These are phyloP conservation scores for Skeletonema costatum DNA, from an alignment of 108 stramenopile species.

Conservation along the genomic window DNA sequence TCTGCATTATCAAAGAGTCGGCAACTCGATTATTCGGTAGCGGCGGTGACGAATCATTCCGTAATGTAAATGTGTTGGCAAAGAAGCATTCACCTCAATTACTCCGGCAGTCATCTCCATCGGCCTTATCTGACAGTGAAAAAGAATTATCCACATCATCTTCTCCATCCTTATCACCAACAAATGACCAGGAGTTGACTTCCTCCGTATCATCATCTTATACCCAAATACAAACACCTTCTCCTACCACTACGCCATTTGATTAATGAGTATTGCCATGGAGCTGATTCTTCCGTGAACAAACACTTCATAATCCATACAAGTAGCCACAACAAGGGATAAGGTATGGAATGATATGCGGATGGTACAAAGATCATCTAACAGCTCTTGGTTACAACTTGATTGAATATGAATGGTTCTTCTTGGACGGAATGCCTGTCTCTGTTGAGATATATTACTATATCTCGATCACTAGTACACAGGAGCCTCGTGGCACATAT, in stretches of 20 bases:
- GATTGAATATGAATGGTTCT: conserved; percentile 77
- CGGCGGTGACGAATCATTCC: not conserved
- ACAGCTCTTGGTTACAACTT: conserved; percentile 55
- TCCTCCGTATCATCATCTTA: conserved; percentile 21
- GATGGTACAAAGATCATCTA: conserved; percentile 62
- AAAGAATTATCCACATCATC: not conserved
- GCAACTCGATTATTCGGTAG: not conserved
- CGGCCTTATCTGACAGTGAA: not conserved
- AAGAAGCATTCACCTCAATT: not conserved
- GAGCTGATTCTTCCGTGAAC: conserved; percentile 40
- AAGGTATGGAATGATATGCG: conserved; percentile 70
- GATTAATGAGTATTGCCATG: conserved; percentile 32
- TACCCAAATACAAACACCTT: conserved; percentile 49
- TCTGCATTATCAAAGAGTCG: not conserved
- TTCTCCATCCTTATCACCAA: not conserved
- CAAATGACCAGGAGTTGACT: not conserved
- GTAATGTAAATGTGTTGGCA: not conserved
- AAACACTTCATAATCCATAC: conserved; percentile 50
- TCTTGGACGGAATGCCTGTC: conserved; percentile 56
- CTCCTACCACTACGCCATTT: conserved; percentile 53
- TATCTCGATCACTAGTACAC: conserved; percentile 51
- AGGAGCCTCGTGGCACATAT: conserved; percentile 56
- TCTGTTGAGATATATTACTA: conserved; percentile 61
- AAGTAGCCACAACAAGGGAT: conserved; percentile 21
- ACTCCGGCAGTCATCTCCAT: not conserved